Conservation (phyloP, 805 yeast genomes). For the Cyberlindnera maritima region DNA sequence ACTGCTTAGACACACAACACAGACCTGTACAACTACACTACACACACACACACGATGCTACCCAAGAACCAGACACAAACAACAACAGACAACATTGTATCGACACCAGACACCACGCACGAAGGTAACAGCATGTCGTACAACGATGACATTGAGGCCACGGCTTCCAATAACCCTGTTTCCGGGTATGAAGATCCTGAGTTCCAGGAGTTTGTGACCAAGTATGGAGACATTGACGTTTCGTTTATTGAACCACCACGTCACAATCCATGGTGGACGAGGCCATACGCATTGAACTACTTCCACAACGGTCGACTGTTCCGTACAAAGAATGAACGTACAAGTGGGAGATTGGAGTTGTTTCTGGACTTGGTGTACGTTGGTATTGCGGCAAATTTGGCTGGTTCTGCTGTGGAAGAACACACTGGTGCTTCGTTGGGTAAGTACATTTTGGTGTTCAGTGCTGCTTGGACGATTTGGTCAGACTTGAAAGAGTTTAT, state of each 20-base stretch:
- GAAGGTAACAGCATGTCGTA: too few species aligned
- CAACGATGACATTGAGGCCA: too few species aligned
- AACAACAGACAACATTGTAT: too few species aligned
- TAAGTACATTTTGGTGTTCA: conserved; percentile 47
- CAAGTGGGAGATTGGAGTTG: conserved; percentile 51
- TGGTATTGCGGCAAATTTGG: conserved; percentile 59
- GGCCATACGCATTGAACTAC: conserved; percentile 60
- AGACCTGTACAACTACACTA: too few species aligned
- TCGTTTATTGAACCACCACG: conserved; percentile 43
- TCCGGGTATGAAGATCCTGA: conserved; percentile 12
- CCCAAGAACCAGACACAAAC: too few species aligned
- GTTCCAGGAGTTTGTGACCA: conserved; percentile 38
- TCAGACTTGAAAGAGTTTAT: conserved; percentile 60
- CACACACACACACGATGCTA: too few species aligned
- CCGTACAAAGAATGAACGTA: conserved; percentile 54
- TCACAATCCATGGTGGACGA: conserved; percentile 35
- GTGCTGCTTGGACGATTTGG: conserved; percentile 67
- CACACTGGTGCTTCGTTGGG: conserved; percentile 47
- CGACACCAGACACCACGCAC: too few species aligned
- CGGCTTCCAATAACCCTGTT: too few species aligned
- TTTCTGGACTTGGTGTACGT: conserved; percentile 63
- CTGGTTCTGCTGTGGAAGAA: conserved; percentile 48
- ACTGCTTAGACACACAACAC: too few species aligned
- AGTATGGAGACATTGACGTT: conserved; percentile 48
- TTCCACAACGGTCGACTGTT: conserved; percentile 55